A percentile compares a stretch with the other conserved stretches of the same genome.
Conservation (phyloP, 2,329 filamentous ascomycete genomes). For the Penicillium sp. region DNA sequence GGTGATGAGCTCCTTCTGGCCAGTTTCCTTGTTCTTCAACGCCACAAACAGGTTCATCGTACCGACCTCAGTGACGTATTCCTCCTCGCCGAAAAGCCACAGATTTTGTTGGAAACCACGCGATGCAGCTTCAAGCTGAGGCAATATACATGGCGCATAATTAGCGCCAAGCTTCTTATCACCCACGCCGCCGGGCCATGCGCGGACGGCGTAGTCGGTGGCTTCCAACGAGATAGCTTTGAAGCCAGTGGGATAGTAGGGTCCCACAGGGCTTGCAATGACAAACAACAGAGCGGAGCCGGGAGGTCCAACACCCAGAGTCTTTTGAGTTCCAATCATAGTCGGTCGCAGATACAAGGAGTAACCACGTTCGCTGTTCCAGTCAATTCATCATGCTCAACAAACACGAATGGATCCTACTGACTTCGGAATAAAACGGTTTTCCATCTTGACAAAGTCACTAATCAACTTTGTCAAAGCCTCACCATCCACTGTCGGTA, state of each 20-base stretch:
- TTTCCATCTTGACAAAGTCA: slow-evolving; percentile 71
- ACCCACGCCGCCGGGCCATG: slow-evolving; percentile 95
- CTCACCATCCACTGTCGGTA: slow-evolving; percentile 74
- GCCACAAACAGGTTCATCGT: slow-evolving; percentile 98
- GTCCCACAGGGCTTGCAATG: slow-evolving; percentile 92
- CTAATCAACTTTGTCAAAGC: slow-evolving; percentile 75
- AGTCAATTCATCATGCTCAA: slow-evolving; percentile 4
- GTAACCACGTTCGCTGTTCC: slow-evolving; percentile 62
- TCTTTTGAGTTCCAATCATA: slow-evolving; percentile 94
- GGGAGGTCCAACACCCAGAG: slow-evolving; percentile 85
- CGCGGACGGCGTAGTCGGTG: slow-evolving; percentile 91
- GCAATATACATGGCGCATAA: slow-evolving; percentile 98
- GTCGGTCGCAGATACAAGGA: slow-evolving; percentile 93
- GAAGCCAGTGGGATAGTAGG: slow-evolving; percentile 97
- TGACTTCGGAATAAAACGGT: slow-evolving; percentile 79
- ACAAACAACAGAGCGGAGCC: slow-evolving; percentile 87
- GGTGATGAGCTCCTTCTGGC: slow-evolving; percentile 88
- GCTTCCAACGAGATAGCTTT: slow-evolving; percentile 94
- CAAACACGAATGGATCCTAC: slow-evolving; percentile 17
- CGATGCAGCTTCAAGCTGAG: slow-evolving; percentile 83
- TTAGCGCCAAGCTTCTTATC: slow-evolving; percentile 98
- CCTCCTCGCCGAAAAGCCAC: slow-evolving; percentile 93
- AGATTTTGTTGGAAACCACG: slow-evolving; percentile 96
- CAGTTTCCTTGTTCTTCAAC: slow-evolving; percentile 76
- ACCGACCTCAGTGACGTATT: slow-evolving; percentile 93